A percentile compares a stretch with the other conserved stretches of the same genome.
phyloP scores from a whole-genome alignment of 345 rosid genomes.

The Noccaea bulbosa region DNA sequence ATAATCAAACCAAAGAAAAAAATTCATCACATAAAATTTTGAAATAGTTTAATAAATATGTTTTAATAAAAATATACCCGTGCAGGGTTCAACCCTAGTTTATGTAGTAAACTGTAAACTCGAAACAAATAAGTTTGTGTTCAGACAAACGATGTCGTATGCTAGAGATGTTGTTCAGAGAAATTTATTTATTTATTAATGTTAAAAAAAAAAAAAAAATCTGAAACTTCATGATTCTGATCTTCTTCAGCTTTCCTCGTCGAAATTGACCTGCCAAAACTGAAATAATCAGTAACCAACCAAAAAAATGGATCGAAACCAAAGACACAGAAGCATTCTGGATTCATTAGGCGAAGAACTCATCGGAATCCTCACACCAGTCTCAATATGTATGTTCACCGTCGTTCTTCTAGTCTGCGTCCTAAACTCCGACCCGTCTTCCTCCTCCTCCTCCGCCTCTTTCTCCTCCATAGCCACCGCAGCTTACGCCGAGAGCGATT shows the following conservation, averaged over 20 bases:
- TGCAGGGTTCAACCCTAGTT: no score
- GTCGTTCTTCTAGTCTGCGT: slow-evolving; percentile 81
- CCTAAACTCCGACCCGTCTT: slow-evolving; percentile 59
- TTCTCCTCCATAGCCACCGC: slow-evolving; percentile 67
- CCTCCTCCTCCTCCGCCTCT: slow-evolving; percentile 60
- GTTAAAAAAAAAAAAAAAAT: no score
- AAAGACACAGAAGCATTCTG: slow-evolving; percentile 58
- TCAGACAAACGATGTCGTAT: no score
- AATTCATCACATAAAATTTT: no score
- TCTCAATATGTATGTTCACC: slow-evolving; percentile 83
- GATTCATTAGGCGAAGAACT: slow-evolving; percentile 84
- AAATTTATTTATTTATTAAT: no score
- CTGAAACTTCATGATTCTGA: slow-evolving; percentile 8
- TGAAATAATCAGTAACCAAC: slow-evolving; percentile 14
- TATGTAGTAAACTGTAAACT: no score
- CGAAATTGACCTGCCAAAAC: slow-evolving; percentile 31
- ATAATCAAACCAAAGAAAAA: no score
- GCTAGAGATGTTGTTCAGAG: no score
- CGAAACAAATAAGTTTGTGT: no score
- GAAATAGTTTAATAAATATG: no score
- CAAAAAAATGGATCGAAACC: slow-evolving; percentile 61
- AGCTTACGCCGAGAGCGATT: slow-evolving; percentile 72
- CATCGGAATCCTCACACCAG: slow-evolving; percentile 79
- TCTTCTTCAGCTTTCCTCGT: slow-evolving; percentile 4
- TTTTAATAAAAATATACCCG: no score